These are phyloP conservation scores for Rhizopogon vesiculosus DNA, from an alignment of 768 basidiomycete species.

Conservation along the genomic window DNA sequence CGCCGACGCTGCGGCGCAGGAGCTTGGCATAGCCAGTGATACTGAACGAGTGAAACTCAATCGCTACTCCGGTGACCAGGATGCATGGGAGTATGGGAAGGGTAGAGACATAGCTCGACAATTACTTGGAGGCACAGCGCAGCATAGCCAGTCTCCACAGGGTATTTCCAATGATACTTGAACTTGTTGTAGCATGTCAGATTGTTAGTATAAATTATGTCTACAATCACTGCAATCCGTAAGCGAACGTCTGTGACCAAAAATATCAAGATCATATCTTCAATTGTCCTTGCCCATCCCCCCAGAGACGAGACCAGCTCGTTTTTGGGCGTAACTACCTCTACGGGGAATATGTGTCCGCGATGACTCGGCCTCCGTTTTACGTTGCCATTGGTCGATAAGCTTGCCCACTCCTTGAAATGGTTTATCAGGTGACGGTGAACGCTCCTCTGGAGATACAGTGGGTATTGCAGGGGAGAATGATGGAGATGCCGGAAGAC, in stretches of 20 bases:
- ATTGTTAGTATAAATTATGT: background rate
- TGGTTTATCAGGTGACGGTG: slow-evolving; percentile 71
- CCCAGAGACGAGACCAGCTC: slow-evolving; percentile 29
- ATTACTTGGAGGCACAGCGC: slow-evolving; percentile 28
- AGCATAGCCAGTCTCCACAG: slow-evolving; percentile 1
- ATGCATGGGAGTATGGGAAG: slow-evolving; percentile 47
- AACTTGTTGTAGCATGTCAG: background rate
- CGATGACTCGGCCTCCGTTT: slow-evolving; percentile 49
- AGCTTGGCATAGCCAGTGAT: slow-evolving; percentile 46
- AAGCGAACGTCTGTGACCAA: background rate
- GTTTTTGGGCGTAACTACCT: slow-evolving; percentile 33
- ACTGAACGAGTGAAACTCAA: slow-evolving; percentile 43
- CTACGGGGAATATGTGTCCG: slow-evolving; percentile 32
- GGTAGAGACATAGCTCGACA: slow-evolving; percentile 47
- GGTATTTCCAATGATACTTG: background rate
- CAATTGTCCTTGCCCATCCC: slow-evolving; percentile 15
- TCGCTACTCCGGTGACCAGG: slow-evolving; percentile 29
- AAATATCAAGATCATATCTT: slow-evolving; percentile 7
- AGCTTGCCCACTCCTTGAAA: slow-evolving; percentile 82
- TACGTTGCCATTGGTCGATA: slow-evolving; percentile 87
- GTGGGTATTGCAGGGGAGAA: slow-evolving; percentile 6
- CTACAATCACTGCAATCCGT: background rate
- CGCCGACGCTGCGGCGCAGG: slow-evolving; percentile 56
- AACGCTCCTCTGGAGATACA: slow-evolving; percentile 27
- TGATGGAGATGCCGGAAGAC: slow-evolving; percentile 13